A percentile compares a stretch with the other conserved stretches of the same genome.
Evolutionary conservation across 768 basidiomycete genomes (phyloP).

Genomic region (Panellus pusillus): DNA sequence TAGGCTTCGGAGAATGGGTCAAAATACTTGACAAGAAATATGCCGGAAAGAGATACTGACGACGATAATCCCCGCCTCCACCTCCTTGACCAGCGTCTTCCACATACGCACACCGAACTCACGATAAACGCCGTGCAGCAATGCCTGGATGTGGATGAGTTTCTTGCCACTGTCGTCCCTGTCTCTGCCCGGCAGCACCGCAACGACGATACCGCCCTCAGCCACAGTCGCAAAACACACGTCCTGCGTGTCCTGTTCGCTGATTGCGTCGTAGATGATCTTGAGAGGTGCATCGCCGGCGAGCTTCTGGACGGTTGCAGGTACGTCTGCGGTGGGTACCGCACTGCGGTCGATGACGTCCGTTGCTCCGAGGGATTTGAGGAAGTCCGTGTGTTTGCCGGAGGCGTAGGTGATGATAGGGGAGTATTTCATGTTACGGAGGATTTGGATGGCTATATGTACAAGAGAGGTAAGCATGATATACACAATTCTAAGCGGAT

Average conservation of each 20-base stretch:
- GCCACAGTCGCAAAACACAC: neutral
- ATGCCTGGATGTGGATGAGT: neutral
- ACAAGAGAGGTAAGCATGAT: too few species aligned
- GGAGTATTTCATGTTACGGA: constrained; percentile 34
- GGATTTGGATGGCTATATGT: constrained; percentile 33
- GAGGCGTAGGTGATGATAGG: constrained; percentile 36
- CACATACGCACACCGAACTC: constrained; percentile 22
- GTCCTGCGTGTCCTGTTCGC: neutral
- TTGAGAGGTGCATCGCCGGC: neutral
- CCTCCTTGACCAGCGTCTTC: constrained; percentile 24
- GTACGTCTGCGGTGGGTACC: neutral
- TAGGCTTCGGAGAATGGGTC: constrained; percentile 33
- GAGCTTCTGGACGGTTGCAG: neutral
- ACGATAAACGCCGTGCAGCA: constrained; percentile 24
- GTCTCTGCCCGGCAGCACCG: neutral
- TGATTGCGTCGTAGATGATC: constrained; percentile 10
- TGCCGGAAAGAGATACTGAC: neutral
- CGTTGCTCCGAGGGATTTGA: constrained; percentile 34
- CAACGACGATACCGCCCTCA: neutral
- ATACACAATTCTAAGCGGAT: too few species aligned
- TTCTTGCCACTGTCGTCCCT: neutral
- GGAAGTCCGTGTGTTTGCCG: constrained; percentile 37
- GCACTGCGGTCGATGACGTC: constrained; percentile 30
- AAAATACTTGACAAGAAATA: neutral
- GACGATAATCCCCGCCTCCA: constrained; percentile 33